Base-by-base conservation (phyloP, 768 basidiomycete genomes). In the Leccinum incarnatum region DNA sequence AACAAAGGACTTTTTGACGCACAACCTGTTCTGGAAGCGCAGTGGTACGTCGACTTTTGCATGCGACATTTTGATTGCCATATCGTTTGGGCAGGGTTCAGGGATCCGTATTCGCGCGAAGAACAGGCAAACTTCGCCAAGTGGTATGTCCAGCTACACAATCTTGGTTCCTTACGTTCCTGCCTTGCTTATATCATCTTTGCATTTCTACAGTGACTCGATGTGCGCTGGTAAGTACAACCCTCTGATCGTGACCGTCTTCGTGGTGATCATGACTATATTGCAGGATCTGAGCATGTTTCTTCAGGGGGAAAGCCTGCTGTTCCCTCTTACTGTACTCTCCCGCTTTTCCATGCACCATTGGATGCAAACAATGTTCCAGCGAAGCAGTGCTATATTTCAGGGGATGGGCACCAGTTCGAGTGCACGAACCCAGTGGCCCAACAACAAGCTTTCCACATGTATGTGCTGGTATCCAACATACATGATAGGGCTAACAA, bases 61-160 rank as follows among this genome's bases (percentile, higher is more conserved):
- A 14, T 5, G 3, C 1, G 1, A 2, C 15, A 0, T 12, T 6
- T 60, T 19, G n/a, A 17, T 37, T 27, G 11, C 1, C 48, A 55
- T 11, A 62, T 50, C 15, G 6, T 54, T 19, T 0, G 14, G 51
- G 12, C 51, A 85, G 84, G 83, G 5, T 86, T 85, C 74, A 83
- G 80, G 72, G 84, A 86, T 66, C 85, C 84, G 0, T 86, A 86
- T 62, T 77, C 83, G 5, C 76, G 76, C 7, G 82, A 84, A 42
- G 83, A 86, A 51, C 80, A 81, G 63, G 52, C 74, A 0, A 76
- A 77, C 53, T 86, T 85, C 64, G 67, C 75, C 1, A 79, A 79
- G 63, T 86, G 84, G 82, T 82, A 63, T 49, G 78, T 68, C 15
- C 9, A 52, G 2, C 19, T 29, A 30, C 10, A 9, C 2, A 11